These are phyloP conservation scores for Tetrahymena thermophila DNA, from an alignment of 73 alveolate genomes.

Conservation along the genomic window DNA sequence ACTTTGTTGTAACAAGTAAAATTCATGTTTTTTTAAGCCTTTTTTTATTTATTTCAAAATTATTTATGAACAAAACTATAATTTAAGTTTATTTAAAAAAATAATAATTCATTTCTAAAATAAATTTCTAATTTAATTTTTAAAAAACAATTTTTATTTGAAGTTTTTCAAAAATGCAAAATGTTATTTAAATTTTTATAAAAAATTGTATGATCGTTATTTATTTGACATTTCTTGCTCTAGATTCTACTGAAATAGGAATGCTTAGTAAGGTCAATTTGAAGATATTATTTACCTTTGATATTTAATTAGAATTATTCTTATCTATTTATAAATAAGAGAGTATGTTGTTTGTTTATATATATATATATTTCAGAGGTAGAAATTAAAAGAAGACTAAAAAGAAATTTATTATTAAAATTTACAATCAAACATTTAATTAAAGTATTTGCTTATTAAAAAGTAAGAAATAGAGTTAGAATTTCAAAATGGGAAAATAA, in stretches of 20 bases:
- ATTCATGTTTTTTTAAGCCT: too few relatives aligned
- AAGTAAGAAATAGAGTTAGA: not conserved
- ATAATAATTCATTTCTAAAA: too few relatives aligned
- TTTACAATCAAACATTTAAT: not conserved
- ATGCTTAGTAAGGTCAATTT: not conserved
- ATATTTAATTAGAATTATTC: not conserved
- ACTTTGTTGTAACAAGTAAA: too few relatives aligned
- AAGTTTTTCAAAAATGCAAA: not conserved
- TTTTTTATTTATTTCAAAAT: too few relatives aligned
- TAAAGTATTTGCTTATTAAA: not conserved
- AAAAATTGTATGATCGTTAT: too few relatives aligned
- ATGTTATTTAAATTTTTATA: too few relatives aligned
- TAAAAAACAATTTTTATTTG: too few relatives aligned
- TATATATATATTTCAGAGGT: not conserved
- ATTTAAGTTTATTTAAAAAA: too few relatives aligned
- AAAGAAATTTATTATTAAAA: not conserved
- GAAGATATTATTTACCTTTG: not conserved
- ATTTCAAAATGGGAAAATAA: conserved; percentile 75
- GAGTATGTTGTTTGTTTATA: not conserved
- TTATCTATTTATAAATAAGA: not conserved
- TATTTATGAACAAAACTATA: too few relatives aligned
- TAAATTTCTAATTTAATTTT: too few relatives aligned
- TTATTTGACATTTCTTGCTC: not conserved
- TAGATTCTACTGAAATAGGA: not conserved
- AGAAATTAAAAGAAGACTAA: not conserved